Evolutionary conservation across 192 early-diverging fungal genomes (phyloP), one percentile per base, ranked within the genome.

Genomic region (Backusella macrospora): DNA sequence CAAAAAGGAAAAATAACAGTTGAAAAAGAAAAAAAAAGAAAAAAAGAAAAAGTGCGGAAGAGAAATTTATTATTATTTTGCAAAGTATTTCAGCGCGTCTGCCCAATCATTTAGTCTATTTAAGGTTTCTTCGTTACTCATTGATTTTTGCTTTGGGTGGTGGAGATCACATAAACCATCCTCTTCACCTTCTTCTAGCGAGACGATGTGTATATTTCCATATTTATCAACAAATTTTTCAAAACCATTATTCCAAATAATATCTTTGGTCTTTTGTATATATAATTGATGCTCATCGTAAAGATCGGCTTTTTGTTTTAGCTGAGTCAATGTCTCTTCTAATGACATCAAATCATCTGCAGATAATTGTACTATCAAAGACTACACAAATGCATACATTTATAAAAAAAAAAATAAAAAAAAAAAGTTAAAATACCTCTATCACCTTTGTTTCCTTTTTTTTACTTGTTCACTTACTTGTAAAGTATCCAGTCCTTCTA

Each of bases 201-300:
- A 59, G 52, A 59, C 52, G 12, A 59, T 59, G 8, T 59, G 52
- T 21, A 59, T 59, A 26, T 59, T 59, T 26, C 52, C 52, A 59
- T 59, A 14, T 26, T 59, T 59, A 59, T 59, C 52, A 23, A 59
- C 52, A 59, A 26, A 59, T 4, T 59, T 59, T 10, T 59, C 52
- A 59, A 65, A 65, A 0, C 63, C 26, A 26, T 68, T 68, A 29
- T 46, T 21, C 67, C 67, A 68, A 34, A 68, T 18, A 15, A 68
- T 23, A 0, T 68, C 6, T 9, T 68, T 68, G 4, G 67, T 68
- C 23, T 47, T 8, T 16, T 68, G 21, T 47, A 47, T 45, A 46
- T 34, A 68, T 10, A 16, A 10, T 29, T 46, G 18, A 18, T 45
- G 18, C 13, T 68, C 16, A 38, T 39, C 38, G 15, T 65, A 65